phyloP scores from a whole-genome alignment of 1,284 basidiomycete genomes.

The Pisolithus thermaeus region DNA sequence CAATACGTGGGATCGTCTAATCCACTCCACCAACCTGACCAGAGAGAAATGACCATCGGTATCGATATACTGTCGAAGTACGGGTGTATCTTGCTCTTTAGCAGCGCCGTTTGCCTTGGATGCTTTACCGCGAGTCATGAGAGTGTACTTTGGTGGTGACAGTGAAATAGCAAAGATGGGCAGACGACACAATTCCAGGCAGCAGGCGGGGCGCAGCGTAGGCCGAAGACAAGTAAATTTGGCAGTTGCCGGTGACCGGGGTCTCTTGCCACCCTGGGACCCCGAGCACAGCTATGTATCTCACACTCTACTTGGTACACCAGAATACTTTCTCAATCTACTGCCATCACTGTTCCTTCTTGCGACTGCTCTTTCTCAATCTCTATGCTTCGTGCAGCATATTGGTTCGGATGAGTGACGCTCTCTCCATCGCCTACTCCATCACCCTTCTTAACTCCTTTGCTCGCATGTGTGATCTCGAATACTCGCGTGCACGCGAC shows the following conservation, averaged over 20 bases:
- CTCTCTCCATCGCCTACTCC: slow-evolving; percentile 86
- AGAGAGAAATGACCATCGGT: slow-evolving; percentile 93
- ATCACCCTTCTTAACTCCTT: slow-evolving; percentile 82
- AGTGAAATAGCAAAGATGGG: slow-evolving; percentile 4
- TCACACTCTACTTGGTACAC: background rate
- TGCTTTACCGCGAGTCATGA: slow-evolving; percentile 21
- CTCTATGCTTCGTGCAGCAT: slow-evolving; percentile 65
- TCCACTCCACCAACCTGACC: slow-evolving; percentile 60
- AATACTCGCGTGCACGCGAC: slow-evolving; percentile 97
- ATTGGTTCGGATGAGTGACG: slow-evolving; percentile 93
- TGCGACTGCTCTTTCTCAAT: slow-evolving; percentile 40
- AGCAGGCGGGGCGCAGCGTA: background rate
- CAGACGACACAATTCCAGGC: slow-evolving; percentile 23
- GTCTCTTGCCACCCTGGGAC: slow-evolving; percentile 3
- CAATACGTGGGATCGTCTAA: background rate
- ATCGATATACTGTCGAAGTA: slow-evolving; percentile 79
- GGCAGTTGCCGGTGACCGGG: background rate
- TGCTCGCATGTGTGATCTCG: slow-evolving; percentile 81
- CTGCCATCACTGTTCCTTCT: slow-evolving; percentile 27
- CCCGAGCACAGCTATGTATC: slow-evolving; percentile 1
- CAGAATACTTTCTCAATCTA: slow-evolving; percentile 11
- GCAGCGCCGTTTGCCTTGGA: slow-evolving; percentile 27
- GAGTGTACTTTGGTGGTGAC: slow-evolving; percentile 2
- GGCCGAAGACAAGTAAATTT: background rate
- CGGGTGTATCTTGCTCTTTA: slow-evolving; percentile 23